Evolutionary conservation across 148 eudicot genomes (phyloP).

Genomic region (Fagopyrum tataricum): DNA sequence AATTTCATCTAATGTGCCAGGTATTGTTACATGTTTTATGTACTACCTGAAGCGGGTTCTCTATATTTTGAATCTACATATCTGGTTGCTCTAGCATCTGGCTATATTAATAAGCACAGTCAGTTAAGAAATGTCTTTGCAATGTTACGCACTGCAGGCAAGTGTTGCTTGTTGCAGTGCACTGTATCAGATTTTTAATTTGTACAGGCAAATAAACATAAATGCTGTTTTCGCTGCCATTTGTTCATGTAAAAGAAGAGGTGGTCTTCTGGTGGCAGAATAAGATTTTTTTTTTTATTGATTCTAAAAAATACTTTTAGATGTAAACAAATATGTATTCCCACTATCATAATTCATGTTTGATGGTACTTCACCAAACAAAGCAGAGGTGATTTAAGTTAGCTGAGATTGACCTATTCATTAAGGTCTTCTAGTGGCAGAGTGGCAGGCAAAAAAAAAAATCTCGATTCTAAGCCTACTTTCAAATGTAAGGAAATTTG

Average conservation of each 20-base stretch:
- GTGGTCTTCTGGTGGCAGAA: not conserved
- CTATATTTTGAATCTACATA: not conserved
- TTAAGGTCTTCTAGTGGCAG: not conserved
- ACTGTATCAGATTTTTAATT: not conserved
- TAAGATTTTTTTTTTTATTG: not conserved
- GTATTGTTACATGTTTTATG: constrained; percentile 26
- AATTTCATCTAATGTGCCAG: constrained; percentile 99
- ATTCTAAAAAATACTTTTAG: not conserved
- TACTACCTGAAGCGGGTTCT: not conserved
- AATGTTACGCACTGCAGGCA: not conserved
- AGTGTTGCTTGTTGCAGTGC: not conserved
- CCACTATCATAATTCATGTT: not conserved
- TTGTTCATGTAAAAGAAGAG: not conserved
- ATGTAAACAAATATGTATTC: not conserved
- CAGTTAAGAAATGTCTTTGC: not conserved
- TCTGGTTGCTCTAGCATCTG: not conserved
- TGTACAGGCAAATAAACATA: not conserved
- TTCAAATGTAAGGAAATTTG: not conserved
- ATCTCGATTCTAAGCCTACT: not conserved
- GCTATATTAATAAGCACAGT: not conserved
- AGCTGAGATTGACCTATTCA: not conserved
- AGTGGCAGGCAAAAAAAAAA: not conserved
- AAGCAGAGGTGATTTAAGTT: not conserved
- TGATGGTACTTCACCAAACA: not conserved
- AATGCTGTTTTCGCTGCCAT: not conserved